Evolutionary conservation across 208 protist genomes (phyloP).

Genomic region (Wallacemonas sp.): DNA sequence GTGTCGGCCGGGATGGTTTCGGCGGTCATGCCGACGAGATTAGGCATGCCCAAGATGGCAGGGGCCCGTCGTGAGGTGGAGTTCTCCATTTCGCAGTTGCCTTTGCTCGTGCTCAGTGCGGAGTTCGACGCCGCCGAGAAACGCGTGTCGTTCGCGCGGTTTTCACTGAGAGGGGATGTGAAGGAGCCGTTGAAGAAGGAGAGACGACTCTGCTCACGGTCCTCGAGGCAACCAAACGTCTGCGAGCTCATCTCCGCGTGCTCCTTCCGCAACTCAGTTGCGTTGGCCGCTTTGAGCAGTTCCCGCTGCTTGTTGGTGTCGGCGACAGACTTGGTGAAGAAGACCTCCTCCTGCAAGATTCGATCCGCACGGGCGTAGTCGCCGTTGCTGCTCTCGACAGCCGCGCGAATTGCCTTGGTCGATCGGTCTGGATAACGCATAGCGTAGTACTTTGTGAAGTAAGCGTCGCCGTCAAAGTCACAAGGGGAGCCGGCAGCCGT

Average conservation of each 20-base stretch:
- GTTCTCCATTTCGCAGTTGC: conserved; percentile 4
- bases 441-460: conserved; percentile 24
- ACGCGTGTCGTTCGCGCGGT: neutral
- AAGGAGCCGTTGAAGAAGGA: conserved; percentile 12
- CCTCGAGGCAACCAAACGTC: neutral
- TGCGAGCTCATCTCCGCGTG: neutral
- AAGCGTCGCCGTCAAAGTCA: conserved; percentile 19
- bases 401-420: conserved; percentile 18
- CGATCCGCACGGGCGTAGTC: conserved; percentile 25
- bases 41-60: conserved; percentile 12
- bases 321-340: conserved; percentile 17
- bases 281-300: neutral
- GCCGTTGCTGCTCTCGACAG: conserved; percentile 22
- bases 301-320: conserved; percentile 6
- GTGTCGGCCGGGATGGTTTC: neutral
- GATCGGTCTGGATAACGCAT: conserved; percentile 23
- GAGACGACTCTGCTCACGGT: conserved; percentile 10
- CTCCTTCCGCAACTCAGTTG: neutral
- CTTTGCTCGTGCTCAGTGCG: neutral
- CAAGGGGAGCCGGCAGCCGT: neutral
- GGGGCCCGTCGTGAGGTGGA: neutral
- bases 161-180: neutral
- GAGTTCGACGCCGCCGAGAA: neutral
- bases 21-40: neutral
- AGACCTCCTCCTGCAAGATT: conserved; percentile 23